Conservation (phyloP, 1,139 yeast genomes). For the Spathaspora sp. region DNA sequence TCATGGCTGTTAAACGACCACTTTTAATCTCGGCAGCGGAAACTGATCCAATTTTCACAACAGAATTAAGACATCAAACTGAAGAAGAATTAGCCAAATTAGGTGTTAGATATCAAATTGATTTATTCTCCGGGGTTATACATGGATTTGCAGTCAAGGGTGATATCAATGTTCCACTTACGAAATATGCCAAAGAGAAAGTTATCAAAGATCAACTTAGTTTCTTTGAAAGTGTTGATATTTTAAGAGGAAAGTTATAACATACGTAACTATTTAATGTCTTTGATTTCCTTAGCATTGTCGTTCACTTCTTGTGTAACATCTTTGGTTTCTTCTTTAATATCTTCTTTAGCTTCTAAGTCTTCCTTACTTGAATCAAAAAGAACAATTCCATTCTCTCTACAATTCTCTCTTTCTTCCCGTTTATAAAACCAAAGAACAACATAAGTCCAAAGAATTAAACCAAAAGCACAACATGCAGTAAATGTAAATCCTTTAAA, state of each 20-base stretch:
- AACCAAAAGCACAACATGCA: slow-evolving; percentile 51
- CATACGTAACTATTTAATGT: neutral
- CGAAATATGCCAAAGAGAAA: slow-evolving; percentile 70
- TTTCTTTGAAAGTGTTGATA: slow-evolving; percentile 19
- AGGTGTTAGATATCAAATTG: slow-evolving; percentile 55
- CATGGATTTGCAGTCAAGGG: slow-evolving; percentile 85
- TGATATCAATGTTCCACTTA: slow-evolving; percentile 54
- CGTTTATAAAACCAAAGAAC: slow-evolving; percentile 58
- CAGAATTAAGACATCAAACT: slow-evolving; percentile 59
- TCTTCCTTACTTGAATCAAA: neutral
- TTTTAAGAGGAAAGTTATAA: neutral
- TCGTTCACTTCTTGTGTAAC: too few species aligned
- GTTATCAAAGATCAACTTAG: slow-evolving; percentile 55
- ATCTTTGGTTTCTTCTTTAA: neutral
- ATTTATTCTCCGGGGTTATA: slow-evolving; percentile 56
- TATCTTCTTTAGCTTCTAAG: neutral
- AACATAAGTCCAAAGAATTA: slow-evolving; percentile 52
- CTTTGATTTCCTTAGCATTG: too few species aligned
- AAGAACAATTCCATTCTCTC: slow-evolving; percentile 47
- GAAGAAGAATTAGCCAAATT: slow-evolving; percentile 51
- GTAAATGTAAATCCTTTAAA: slow-evolving; percentile 47
- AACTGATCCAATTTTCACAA: slow-evolving; percentile 59
- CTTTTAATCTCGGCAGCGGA: slow-evolving; percentile 73
- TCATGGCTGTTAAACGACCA: slow-evolving; percentile 58
- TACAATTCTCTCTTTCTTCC: slow-evolving; percentile 51